phyloP scores from a whole-genome alignment of 441 rosid species.

The Hura crepitans region DNA sequence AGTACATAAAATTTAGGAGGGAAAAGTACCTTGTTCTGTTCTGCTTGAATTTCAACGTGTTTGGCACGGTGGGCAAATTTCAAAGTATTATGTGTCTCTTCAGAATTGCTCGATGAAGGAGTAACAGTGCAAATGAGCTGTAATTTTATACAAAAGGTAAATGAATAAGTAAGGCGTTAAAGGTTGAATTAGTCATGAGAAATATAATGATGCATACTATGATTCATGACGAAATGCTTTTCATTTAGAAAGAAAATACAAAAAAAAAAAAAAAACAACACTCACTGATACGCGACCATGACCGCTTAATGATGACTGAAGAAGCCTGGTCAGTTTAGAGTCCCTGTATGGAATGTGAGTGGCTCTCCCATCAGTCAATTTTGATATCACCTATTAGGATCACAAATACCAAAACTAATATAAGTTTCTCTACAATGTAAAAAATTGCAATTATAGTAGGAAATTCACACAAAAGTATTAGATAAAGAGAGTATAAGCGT shows the following conservation, averaged over 20 bases:
- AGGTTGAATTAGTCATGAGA: too few relatives aligned
- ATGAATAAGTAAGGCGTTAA: too few relatives aligned
- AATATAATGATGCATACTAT: too few relatives aligned
- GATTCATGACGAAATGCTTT: too few relatives aligned
- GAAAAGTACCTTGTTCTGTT: conserved; percentile 71
- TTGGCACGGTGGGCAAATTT: conserved; percentile 92
- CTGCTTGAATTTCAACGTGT: conserved; percentile 77
- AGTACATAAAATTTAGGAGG: too few relatives aligned
- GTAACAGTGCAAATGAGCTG: conserved; percentile 92
- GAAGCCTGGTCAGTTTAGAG: conserved; percentile 63
- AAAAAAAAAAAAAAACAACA: too few relatives aligned
- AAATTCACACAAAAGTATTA: too few relatives aligned
- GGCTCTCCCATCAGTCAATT: conserved; percentile 57
- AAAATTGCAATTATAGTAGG: too few relatives aligned
- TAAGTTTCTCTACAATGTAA: too few relatives aligned
- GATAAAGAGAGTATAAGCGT: too few relatives aligned
- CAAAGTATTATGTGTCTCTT: conserved; percentile 94
- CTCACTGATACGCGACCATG: conserved; percentile 64
- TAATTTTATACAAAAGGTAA: conserved; percentile 28
- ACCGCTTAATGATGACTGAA: conserved; percentile 71
- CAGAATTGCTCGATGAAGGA: conserved; percentile 84
- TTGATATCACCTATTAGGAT: conserved; percentile 71
- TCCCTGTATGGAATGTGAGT: conserved; percentile 67
- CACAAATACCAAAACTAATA: too few relatives aligned
- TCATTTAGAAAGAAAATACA: too few relatives aligned